phyloP scores from a whole-genome alignment of 805 yeast species.

The Yamadazyma endophytica region DNA sequence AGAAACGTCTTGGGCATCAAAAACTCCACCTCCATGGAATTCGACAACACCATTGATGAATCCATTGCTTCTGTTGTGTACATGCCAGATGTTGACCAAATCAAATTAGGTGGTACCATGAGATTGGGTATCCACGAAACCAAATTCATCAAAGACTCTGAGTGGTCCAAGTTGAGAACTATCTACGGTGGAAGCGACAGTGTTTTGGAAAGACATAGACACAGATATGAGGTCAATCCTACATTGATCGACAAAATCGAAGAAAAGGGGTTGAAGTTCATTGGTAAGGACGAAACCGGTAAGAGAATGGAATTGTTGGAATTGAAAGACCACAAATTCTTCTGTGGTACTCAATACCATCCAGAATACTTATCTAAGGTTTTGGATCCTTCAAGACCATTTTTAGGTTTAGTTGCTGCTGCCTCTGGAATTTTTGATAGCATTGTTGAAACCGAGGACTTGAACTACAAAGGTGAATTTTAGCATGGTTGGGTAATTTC shows the following conservation, averaged over 20 bases:
- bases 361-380: slow-evolving; percentile 98
- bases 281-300: slow-evolving; percentile 88
- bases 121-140: slow-evolving; percentile 94
- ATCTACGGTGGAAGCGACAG: slow-evolving; percentile 68
- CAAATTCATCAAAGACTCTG: slow-evolving; percentile 63
- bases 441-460: slow-evolving; percentile 46
- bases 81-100: slow-evolving; percentile 98
- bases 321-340: slow-evolving; percentile 81
- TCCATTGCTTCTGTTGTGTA: slow-evolving; percentile 77
- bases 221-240: slow-evolving; percentile 96
- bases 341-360: slow-evolving; percentile 94
- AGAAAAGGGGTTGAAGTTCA: slow-evolving; percentile 74
- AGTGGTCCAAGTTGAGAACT: slow-evolving; percentile 67
- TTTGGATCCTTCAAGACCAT: slow-evolving; percentile 93
- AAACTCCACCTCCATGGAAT: slow-evolving; percentile 79
- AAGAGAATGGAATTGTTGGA: slow-evolving; percentile 94
- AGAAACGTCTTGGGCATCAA: slow-evolving; percentile 70
- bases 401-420: slow-evolving; percentile 94
- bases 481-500: slow-evolving; percentile 13
- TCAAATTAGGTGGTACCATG: slow-evolving; percentile 98
- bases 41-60: slow-evolving; percentile 58
- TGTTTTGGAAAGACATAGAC: slow-evolving; percentile 95
- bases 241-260: slow-evolving; percentile 68
- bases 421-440: slow-evolving; percentile 76
- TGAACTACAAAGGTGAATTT: slow-evolving; percentile 42